Evolutionary conservation across 257 asterid species (phyloP), one percentile per base, ranked within the genome.

Genomic region (Solanum sitiens): DNA sequence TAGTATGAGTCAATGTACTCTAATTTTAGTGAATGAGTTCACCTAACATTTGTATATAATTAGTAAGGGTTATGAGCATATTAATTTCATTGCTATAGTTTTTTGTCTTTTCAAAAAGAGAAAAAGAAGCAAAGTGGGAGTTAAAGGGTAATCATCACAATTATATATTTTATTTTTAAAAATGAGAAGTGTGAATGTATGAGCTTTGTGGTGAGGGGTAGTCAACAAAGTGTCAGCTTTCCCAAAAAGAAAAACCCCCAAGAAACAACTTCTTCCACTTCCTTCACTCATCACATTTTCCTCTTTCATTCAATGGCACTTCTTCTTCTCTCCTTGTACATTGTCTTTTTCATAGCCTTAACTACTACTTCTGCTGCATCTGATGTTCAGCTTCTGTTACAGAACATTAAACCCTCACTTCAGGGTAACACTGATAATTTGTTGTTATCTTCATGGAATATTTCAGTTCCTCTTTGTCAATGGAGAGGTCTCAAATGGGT

Each of bases 401-500:
- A 83, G 37, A 95, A 95, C 87, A 94, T 97, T 86, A 97, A 93
- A 89, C 97, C 98, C 59, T 87, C 95, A 72, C 91, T 97, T 61
- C 95, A 95, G 44, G 98, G 98, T 47, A 86, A 87, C 33, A 86
- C 93, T 75, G 96, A 95, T 79, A 95, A 95, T 90, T 80, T 97
- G 71, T 93, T 95, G 72, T 86, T 97, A 7, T 90, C 91, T n/a
- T 92, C 99, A 8, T 97, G 99, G 99, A 95, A 97, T 87, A 85
- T 91, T 65, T 90, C 99, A 14, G 88, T 91, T 16, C 99, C 99
- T 0, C 93, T 97, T 85, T 97, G 99, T 47, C 98, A 95, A 84
- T 97, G 99, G 99, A 86, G 97, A 76, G 98, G 99, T 72, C 92
- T 97, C 5, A 96, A 95, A 90, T 97, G 99, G 99, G 93, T 89